phyloP scores from a whole-genome alignment of 2,329 filamentous ascomycete species.

The Cytospora schulzeri region DNA sequence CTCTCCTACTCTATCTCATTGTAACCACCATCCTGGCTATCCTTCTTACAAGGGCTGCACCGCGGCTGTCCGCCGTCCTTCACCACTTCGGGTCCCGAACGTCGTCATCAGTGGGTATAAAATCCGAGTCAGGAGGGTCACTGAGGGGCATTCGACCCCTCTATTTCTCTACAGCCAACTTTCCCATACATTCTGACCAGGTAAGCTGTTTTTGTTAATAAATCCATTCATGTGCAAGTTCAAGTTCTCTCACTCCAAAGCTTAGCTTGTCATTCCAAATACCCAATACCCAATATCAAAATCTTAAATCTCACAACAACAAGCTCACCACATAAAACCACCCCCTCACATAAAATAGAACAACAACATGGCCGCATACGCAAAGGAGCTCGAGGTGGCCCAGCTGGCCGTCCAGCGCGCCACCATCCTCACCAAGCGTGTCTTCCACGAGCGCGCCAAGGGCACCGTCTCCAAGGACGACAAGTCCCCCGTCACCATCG shows the following conservation, averaged over 20 bases:
- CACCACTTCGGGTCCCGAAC: conserved; percentile 28
- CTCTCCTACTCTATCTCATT: conserved; percentile 23
- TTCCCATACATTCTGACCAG: conserved; percentile 13
- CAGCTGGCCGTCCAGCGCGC: conserved; percentile 87
- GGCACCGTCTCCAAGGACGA: conserved; percentile 94
- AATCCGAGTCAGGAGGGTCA: conserved; percentile 21
- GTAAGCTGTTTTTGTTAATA: background rate
- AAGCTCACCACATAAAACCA: conserved; percentile 9
- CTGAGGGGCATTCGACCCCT: conserved; percentile 28
- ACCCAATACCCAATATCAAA: background rate
- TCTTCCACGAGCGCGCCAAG: conserved; percentile 81
- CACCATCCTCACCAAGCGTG: conserved; percentile 54
- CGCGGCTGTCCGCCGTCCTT: conserved; percentile 29
- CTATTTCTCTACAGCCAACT: conserved; percentile 17
- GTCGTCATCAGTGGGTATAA: conserved; percentile 28
- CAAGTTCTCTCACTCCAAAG: background rate
- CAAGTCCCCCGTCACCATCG: conserved; percentile 94
- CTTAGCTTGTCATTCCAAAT: background rate
- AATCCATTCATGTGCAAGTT: background rate
- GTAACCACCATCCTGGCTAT: conserved; percentile 31
- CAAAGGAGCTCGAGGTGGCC: conserved; percentile 78
- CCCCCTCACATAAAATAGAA: conserved; percentile 32
- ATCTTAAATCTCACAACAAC: conserved; percentile 2
- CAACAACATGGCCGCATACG: conserved; percentile 69
- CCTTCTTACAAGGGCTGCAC: conserved; percentile 28